A percentile compares a stretch with the other conserved stretches of the same genome.
phyloP scores from a whole-genome alignment of 768 basidiomycete genomes.

The Naematelia encephala region DNA sequence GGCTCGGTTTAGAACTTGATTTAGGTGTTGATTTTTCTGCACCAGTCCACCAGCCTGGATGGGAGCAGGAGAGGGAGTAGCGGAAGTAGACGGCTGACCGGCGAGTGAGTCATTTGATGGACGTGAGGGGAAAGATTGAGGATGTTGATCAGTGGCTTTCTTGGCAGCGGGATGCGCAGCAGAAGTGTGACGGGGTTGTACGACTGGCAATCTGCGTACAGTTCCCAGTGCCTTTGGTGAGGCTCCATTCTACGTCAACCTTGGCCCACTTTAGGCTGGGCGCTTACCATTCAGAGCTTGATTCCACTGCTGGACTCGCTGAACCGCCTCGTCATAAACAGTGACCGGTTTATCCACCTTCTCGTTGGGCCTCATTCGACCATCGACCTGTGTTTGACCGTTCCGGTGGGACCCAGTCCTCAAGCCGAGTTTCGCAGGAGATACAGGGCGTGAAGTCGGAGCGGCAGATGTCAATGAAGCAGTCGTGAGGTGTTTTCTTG shows the following conservation, averaged over 20 bases:
- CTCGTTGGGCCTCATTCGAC: constrained; percentile 50
- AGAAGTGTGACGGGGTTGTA: constrained; percentile 18
- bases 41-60: constrained; percentile 17
- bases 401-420: background rate
- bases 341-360: constrained; percentile 54
- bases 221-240: constrained; percentile 45
- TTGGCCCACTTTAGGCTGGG: constrained; percentile 1
- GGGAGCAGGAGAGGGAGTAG: constrained; percentile 8
- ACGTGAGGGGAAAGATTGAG: constrained; percentile 21
- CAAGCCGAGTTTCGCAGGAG: background rate
- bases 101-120: constrained; percentile 39
- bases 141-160: constrained; percentile 4
- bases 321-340: constrained; percentile 84
- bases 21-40: constrained; percentile 58
- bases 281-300: constrained; percentile 83
- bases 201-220: constrained; percentile 29
- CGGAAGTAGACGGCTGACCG: constrained; percentile 24
- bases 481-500: constrained; percentile 66
- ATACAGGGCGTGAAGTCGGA: background rate
- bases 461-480: constrained; percentile 3
- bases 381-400: background rate
- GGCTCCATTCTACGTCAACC: constrained; percentile 45
- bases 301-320: constrained; percentile 98
- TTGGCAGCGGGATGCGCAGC: constrained; percentile 5
- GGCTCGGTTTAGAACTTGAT: constrained; percentile 28